phyloP scores from a whole-genome alignment of 1,284 basidiomycete genomes.

The Cutaneotrichosporon cutaneum region DNA sequence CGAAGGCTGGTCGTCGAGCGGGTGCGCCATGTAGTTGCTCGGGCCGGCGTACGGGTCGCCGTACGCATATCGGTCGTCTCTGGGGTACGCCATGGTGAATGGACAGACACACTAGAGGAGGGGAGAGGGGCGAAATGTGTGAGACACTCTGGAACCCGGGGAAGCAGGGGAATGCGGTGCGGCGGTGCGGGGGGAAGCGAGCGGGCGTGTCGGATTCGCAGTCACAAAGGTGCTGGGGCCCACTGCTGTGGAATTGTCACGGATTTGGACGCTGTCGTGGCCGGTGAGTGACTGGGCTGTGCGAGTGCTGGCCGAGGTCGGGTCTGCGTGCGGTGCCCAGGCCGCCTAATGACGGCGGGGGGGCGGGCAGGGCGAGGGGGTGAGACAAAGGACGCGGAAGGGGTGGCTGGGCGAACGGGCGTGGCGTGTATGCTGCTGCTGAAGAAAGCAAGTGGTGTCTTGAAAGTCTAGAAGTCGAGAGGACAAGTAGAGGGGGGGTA shows the following conservation, averaged over 20 bases:
- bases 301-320: background rate
- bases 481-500: background rate
- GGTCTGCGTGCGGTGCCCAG: background rate
- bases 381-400: background rate
- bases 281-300: background rate
- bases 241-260: background rate
- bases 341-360: background rate
- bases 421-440: background rate
- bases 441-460: too few species aligned
- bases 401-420: background rate
- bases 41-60: slow-evolving; percentile 8
- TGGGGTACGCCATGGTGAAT: background rate
- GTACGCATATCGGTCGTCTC: background rate
- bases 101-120: background rate
- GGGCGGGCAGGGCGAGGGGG: too few species aligned
- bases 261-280: background rate
- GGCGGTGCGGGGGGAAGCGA: background rate
- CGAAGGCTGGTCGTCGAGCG: slow-evolving; percentile 7
- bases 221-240: too few species aligned
- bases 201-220: background rate
- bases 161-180: background rate
- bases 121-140: background rate
- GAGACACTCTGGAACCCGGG: too few species aligned
- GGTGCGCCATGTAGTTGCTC: slow-evolving; percentile 10
- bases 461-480: background rate